Evolutionary conservation across 176 grass and related monocot genomes (phyloP).

Genomic region (Thalia dealbata): DNA sequence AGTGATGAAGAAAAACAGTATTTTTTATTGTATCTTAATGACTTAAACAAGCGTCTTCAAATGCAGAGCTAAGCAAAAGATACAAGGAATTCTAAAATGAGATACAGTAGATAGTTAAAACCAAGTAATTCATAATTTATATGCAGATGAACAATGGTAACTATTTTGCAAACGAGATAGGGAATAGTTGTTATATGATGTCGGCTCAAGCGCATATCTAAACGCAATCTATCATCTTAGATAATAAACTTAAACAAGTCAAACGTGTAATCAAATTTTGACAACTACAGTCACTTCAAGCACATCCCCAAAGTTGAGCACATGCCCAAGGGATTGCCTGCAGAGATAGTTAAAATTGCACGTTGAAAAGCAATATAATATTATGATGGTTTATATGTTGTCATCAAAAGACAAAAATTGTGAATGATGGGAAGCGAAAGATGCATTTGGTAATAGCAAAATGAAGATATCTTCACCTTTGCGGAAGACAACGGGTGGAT

Average conservation of each 20-base stretch:
- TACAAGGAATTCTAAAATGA: neutral
- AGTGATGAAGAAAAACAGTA: neutral
- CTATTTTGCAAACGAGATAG: too few species aligned
- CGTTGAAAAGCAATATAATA: neutral
- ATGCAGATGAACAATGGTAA: too few species aligned
- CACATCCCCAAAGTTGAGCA: neutral
- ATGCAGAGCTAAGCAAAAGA: neutral
- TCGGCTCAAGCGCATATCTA: too few species aligned
- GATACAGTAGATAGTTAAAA: neutral
- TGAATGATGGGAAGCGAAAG: neutral
- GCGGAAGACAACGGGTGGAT: constrained; percentile 26
- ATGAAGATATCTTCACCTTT: constrained; percentile 34
- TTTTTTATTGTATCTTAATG: neutral
- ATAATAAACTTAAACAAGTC: too few species aligned
- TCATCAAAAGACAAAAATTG: neutral
- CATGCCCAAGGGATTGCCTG: neutral
- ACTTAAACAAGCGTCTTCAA: neutral
- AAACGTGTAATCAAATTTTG: too few species aligned
- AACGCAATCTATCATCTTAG: too few species aligned
- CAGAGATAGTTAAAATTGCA: neutral
- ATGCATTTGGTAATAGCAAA: neutral
- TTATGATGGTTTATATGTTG: neutral
- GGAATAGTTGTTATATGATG: too few species aligned
- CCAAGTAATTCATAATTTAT: neutral
- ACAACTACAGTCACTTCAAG: too few species aligned